These are phyloP conservation scores for Abortiporus biennis DNA, from an alignment of 1,284 basidiomycete genomes.

Conservation along the genomic window DNA sequence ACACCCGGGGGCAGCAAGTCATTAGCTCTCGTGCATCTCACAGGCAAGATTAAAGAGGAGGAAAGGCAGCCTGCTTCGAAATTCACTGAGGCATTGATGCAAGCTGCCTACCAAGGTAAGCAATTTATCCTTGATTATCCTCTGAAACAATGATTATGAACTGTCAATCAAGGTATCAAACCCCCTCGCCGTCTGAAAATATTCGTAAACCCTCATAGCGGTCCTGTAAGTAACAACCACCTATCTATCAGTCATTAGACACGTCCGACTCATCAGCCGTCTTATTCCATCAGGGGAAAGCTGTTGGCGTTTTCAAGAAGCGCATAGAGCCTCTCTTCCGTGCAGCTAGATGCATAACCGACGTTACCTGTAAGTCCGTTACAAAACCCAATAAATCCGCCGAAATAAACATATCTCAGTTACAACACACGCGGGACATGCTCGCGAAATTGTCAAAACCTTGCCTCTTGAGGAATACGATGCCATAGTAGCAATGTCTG, in stretches of 20 bases:
- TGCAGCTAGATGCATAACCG: conserved; percentile 67
- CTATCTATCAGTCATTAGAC: background rate
- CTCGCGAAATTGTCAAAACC: conserved; percentile 59
- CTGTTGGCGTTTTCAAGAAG: conserved; percentile 51
- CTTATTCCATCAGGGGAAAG: conserved; percentile 58
- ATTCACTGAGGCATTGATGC: conserved; percentile 56
- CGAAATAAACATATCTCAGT: too few species aligned
- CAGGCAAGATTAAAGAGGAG: conserved; percentile 34
- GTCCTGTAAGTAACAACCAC: conserved; percentile 39
- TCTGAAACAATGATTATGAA: background rate
- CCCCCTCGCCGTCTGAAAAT: conserved; percentile 54
- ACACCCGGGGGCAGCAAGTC: conserved; percentile 29
- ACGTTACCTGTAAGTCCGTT: conserved; percentile 49
- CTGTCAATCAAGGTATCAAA: conserved; percentile 20
- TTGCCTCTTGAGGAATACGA: conserved; percentile 63
- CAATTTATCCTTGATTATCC: conserved; percentile 8
- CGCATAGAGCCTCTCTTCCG: conserved; percentile 76
- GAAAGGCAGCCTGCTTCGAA: conserved; percentile 33
- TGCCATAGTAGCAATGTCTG: conserved; percentile 80
- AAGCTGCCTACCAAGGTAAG: conserved; percentile 58
- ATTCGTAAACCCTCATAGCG: conserved; percentile 87
- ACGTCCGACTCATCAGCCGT: background rate
- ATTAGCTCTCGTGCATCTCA: conserved; percentile 35
- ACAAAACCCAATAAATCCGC: conserved; percentile 1
- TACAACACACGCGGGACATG: conserved; percentile 72